phyloP scores from a whole-genome alignment of 2,329 filamentous ascomycete species.

The Colletotrichum musicola region DNA sequence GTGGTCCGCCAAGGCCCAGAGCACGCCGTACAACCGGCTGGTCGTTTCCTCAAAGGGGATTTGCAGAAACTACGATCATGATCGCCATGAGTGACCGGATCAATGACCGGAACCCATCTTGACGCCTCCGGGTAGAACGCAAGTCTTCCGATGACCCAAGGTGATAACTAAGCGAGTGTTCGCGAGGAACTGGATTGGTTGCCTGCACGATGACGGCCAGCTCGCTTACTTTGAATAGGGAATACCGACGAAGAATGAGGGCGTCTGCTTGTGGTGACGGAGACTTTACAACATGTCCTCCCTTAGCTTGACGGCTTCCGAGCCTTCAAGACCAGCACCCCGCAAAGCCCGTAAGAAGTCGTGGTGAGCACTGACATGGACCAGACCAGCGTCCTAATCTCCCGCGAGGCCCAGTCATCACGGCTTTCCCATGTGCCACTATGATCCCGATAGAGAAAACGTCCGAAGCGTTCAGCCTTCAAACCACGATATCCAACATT shows the following conservation, averaged over 20 bases:
- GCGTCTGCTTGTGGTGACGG: background rate
- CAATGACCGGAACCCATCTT: too few species aligned
- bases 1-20: background rate
- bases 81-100: too few species aligned
- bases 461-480: constrained; percentile 1
- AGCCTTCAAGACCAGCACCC: background rate
- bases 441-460: background rate
- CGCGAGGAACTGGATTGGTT: background rate
- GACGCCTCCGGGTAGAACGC: too few species aligned
- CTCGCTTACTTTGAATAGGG: background rate
- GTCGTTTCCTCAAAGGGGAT: background rate
- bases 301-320: background rate
- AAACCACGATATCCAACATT: constrained; percentile 2
- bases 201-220: background rate
- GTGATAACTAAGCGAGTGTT: too few species aligned
- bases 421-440: background rate
- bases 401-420: too few species aligned
- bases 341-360: too few species aligned
- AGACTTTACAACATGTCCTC: background rate
- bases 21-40: background rate
- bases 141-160: too few species aligned
- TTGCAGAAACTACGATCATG: background rate
- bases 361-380: too few species aligned
- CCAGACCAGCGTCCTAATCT: too few species aligned
- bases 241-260: background rate